Conservation (phyloP, 2,329 filamentous ascomycete species). For the Aureobasidium sp. region DNA sequence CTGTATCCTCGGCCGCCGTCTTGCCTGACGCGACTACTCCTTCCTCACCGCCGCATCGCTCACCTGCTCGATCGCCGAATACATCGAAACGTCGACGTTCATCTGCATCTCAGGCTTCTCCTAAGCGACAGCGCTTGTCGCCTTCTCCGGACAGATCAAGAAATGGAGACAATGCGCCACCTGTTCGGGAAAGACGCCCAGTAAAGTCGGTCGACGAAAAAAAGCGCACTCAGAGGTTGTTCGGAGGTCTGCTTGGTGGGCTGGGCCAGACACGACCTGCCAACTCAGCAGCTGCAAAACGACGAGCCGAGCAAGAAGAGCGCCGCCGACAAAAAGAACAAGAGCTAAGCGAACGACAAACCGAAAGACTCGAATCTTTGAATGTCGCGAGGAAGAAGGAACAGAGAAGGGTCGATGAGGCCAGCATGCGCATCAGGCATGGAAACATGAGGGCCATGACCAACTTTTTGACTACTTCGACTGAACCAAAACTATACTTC, state of each 20-base stretch:
- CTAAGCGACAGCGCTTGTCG: conserved; percentile 1
- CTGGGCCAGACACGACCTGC: neutral
- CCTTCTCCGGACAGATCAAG: neutral
- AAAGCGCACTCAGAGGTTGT: conserved; percentile 76
- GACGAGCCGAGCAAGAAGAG: conserved; percentile 14
- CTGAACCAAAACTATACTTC: conserved; percentile 75
- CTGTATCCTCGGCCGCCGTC: conserved; percentile 9
- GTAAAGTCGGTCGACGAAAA: conserved; percentile 56
- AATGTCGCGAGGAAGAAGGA: conserved; percentile 51
- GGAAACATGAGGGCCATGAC: conserved; percentile 64
- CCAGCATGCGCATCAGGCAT: conserved; percentile 63
- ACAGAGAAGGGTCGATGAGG: conserved; percentile 68
- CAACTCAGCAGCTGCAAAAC: conserved; percentile 5
- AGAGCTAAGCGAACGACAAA: conserved; percentile 14
- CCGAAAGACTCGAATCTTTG: conserved; percentile 16
- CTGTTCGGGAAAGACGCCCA: neutral
- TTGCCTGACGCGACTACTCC: conserved; percentile 5
- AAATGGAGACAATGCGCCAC: neutral
- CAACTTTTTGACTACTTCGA: conserved; percentile 63
- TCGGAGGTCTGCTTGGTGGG: conserved; percentile 61
- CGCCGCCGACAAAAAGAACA: conserved; percentile 2
- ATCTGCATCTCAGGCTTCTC: neutral
- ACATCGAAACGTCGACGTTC: conserved; percentile 8
- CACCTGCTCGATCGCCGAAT: neutral
- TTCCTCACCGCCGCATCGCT: conserved; percentile 5